Conservation (phyloP, 1,284 basidiomycete genomes). For the Puccinia hordei region DNA sequence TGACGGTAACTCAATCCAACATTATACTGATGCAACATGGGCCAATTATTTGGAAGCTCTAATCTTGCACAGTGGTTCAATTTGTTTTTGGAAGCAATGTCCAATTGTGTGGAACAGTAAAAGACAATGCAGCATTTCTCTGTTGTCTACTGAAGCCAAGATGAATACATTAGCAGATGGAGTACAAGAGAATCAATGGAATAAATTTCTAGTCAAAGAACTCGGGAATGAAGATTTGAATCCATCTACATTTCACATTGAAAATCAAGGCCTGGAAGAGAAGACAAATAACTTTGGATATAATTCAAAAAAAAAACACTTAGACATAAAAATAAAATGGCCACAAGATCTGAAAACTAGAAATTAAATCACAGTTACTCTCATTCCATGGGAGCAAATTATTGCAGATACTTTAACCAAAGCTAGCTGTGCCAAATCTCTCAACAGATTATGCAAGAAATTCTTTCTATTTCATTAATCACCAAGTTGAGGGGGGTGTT, state of each 20-base stretch:
- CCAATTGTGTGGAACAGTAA: not conserved
- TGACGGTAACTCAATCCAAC: not conserved
- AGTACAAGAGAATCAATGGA: too few species aligned
- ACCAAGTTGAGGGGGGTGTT: slow-evolving; percentile 8
- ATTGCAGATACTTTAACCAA: not conserved
- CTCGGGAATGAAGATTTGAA: not conserved
- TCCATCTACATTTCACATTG: not conserved
- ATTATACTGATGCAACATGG: not conserved
- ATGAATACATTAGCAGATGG: not conserved
- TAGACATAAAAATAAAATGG: not conserved
- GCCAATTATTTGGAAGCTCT: not conserved
- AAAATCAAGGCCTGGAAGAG: not conserved
- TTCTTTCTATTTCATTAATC: not conserved
- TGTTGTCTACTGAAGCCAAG: not conserved
- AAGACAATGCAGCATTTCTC: not conserved
- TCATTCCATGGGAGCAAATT: not conserved
- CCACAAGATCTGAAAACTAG: not conserved
- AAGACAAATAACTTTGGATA: not conserved
- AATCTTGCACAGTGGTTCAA: not conserved
- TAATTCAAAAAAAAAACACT: not conserved
- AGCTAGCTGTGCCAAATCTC: not conserved
- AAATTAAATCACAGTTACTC: not conserved
- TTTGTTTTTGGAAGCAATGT: not conserved
- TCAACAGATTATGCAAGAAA: too few species aligned
- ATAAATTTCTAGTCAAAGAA: not conserved